phyloP scores from a whole-genome alignment of 1,284 basidiomycete genomes.

The Marasmius oreades region DNA sequence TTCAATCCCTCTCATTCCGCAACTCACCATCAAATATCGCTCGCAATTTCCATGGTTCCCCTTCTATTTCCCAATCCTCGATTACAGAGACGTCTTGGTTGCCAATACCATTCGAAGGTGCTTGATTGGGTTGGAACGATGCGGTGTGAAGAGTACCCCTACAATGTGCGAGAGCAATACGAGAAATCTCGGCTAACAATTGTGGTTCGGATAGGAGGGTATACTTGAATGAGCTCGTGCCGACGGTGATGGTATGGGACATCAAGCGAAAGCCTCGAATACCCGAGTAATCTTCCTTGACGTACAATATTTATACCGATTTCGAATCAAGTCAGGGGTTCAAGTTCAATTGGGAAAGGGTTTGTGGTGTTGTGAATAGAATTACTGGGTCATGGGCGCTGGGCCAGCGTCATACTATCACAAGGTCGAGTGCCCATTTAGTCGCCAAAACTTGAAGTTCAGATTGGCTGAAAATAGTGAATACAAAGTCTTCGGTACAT shows the following conservation, averaged over 20 bases:
- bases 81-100: constrained; percentile 1
- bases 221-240: neutral
- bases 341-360: too few species aligned
- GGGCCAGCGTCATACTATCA: too few species aligned
- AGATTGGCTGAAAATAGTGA: too few species aligned
- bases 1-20: neutral
- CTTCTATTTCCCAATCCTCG: neutral
- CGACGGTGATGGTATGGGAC: neutral
- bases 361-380: too few species aligned
- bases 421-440: too few species aligned
- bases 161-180: neutral
- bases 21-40: constrained; percentile 2
- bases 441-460: too few species aligned
- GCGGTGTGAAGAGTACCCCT: neutral
- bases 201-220: neutral
- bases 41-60: neutral
- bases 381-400: too few species aligned
- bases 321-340: too few species aligned
- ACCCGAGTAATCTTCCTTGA: too few species aligned
- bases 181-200: neutral
- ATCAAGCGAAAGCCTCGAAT: too few species aligned
- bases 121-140: neutral
- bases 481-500: too few species aligned
- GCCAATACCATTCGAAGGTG: constrained; percentile 1
- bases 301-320: too few species aligned